Evolutionary conservation across 768 basidiomycete species (phyloP).

Genomic region (Termitomyces sp.): DNA sequence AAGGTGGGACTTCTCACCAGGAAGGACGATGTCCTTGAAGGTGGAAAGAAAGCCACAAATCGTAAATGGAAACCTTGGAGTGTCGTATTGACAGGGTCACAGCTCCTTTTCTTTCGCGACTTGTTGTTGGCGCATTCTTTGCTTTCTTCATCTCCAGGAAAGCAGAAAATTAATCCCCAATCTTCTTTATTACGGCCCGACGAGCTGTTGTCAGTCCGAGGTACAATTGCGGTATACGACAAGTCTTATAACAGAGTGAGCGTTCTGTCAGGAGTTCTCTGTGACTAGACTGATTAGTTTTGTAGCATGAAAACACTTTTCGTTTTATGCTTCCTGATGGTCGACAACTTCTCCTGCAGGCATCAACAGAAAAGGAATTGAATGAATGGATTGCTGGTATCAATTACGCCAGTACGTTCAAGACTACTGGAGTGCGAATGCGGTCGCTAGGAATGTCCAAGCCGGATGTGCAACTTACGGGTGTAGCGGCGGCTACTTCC

Average conservation of each 20-base stretch:
- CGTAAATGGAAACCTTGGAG: slow-evolving; percentile 89
- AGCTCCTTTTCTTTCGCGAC: slow-evolving; percentile 87
- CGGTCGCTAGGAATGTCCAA: slow-evolving; percentile 65
- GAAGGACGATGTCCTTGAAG: slow-evolving; percentile 74
- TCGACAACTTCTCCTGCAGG: slow-evolving; percentile 78
- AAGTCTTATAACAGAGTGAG: slow-evolving; percentile 69
- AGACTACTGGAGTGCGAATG: slow-evolving; percentile 77
- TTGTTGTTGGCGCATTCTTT: slow-evolving; percentile 45
- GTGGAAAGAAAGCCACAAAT: slow-evolving; percentile 67
- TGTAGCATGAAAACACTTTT: slow-evolving; percentile 65
- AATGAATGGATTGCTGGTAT: slow-evolving; percentile 89
- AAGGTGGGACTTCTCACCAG: slow-evolving; percentile 79
- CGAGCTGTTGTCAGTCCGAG: slow-evolving; percentile 74
- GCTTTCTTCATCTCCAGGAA: slow-evolving; percentile 28
- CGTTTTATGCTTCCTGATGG: slow-evolving; percentile 72
- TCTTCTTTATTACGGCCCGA: slow-evolving; percentile 66
- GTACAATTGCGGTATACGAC: slow-evolving; percentile 79
- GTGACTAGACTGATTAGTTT: not conserved
- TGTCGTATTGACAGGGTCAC: slow-evolving; percentile 83
- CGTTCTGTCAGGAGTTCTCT: not conserved
- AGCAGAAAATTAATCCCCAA: slow-evolving; percentile 31
- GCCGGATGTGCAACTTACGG: slow-evolving; percentile 70
- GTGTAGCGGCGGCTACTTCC: slow-evolving; percentile 81
- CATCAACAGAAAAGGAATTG: slow-evolving; percentile 61
- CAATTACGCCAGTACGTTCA: slow-evolving; percentile 94